phyloP scores from a whole-genome alignment of 2,329 filamentous ascomycete genomes.

The Apiospora sp. region DNA sequence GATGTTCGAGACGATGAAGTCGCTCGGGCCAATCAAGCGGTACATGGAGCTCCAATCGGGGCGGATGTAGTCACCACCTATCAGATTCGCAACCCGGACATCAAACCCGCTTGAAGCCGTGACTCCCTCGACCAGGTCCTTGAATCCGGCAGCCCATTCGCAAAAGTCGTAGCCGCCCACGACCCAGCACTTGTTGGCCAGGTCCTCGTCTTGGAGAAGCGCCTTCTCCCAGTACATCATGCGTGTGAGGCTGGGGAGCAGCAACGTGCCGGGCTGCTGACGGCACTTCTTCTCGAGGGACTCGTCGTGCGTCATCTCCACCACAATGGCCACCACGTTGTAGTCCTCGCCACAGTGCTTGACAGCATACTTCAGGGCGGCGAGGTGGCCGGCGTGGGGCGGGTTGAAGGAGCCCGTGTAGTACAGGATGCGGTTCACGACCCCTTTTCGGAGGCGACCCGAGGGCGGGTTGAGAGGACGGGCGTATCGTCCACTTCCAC shows the following conservation, averaged over 20 bases:
- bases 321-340: conserved; percentile 42
- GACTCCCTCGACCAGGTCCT: neutral
- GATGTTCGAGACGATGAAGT: neutral
- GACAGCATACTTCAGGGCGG: conserved; percentile 41
- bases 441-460: neutral
- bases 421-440: conserved; percentile 38
- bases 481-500: neutral
- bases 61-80: neutral
- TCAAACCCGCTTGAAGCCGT: neutral
- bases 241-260: conserved; percentile 35
- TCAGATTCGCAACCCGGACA: neutral
- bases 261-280: conserved; percentile 26
- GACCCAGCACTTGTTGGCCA: conserved; percentile 25
- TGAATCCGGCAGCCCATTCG: neutral
- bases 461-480: neutral
- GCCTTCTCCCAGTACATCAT: conserved; percentile 37
- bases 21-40: neutral
- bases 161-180: neutral
- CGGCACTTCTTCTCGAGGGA: conserved; percentile 36
- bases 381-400: conserved; percentile 45
- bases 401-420: conserved; percentile 49
- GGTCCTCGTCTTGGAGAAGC: neutral
- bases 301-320: conserved; percentile 39
- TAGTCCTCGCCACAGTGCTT: conserved; percentile 39
- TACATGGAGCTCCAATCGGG: neutral